phyloP scores from a whole-genome alignment of 2,329 filamentous ascomycete species.

The Colletotrichum orbiculare region DNA sequence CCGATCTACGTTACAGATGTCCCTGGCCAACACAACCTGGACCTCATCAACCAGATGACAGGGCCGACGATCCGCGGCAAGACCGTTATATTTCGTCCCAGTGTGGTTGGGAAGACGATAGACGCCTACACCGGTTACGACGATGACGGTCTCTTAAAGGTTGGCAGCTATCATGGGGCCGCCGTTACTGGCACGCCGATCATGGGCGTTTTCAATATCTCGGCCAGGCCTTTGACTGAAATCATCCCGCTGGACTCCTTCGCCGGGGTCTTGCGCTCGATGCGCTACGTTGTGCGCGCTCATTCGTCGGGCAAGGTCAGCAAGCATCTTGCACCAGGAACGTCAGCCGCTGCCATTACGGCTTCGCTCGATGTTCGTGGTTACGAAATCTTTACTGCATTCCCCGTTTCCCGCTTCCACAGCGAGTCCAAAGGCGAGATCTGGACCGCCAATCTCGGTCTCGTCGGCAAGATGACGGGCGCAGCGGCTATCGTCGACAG shows the following conservation, averaged over 20 bases:
- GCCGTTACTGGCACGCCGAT: constrained; percentile 78
- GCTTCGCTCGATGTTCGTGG: constrained; percentile 72
- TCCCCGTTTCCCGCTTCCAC: constrained; percentile 70
- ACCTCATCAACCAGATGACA: constrained; percentile 83
- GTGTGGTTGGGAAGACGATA: constrained; percentile 76
- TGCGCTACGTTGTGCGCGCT: constrained; percentile 77
- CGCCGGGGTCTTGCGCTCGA: constrained; percentile 70
- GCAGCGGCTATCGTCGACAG: constrained; percentile 78
- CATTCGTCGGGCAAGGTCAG: constrained; percentile 76
- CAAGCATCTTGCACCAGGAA: constrained; percentile 56
- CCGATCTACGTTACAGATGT: constrained; percentile 95
- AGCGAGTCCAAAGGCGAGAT: constrained; percentile 55
- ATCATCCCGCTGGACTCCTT: constrained; percentile 78
- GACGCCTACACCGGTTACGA: constrained; percentile 82
- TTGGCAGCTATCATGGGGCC: constrained; percentile 80
- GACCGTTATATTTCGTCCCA: constrained; percentile 85
- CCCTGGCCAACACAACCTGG: constrained; percentile 82
- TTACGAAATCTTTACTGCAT: constrained; percentile 86
- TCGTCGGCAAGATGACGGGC: constrained; percentile 91
- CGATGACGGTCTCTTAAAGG: constrained; percentile 77
- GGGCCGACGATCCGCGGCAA: constrained; percentile 76
- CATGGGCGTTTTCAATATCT: constrained; percentile 87
- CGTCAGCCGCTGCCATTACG: constrained; percentile 64
- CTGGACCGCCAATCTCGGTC: constrained; percentile 76
- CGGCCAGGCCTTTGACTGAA: constrained; percentile 70